Percentiles rank a stretch among this genome's conserved stretches.
phyloP scores from a whole-genome alignment of 192 early-diverging fungal species.

The Entomortierella chlamydospora region DNA sequence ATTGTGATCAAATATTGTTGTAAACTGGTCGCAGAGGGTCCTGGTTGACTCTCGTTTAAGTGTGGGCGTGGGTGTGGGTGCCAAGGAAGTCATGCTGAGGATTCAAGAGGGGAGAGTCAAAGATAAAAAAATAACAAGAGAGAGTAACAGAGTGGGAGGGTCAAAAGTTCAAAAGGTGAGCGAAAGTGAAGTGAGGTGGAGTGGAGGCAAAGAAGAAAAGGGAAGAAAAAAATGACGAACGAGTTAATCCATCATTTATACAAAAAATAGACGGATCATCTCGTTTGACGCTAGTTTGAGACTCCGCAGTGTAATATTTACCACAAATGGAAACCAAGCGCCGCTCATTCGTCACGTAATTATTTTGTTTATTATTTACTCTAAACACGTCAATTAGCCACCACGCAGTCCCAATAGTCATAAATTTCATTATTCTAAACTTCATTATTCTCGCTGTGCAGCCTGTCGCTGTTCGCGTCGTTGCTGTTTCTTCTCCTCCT shows the following conservation, averaged over 20 bases:
- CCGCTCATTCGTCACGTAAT: background rate
- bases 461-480: background rate
- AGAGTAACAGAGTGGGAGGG: too few species aligned
- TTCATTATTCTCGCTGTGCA: too few species aligned
- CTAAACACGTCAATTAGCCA: background rate
- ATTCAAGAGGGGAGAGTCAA: background rate
- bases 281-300: background rate
- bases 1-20: conserved; percentile 26
- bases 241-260: background rate
- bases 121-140: too few species aligned
- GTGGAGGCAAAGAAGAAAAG: background rate
- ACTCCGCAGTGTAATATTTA: background rate
- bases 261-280: background rate
- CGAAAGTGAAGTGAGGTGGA: background rate
- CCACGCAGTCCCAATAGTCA: background rate
- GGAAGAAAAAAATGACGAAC: background rate
- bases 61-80: background rate
- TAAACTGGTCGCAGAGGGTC: conserved; percentile 39
- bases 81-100: background rate
- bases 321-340: background rate
- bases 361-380: background rate
- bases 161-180: too few species aligned
- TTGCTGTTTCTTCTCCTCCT: conserved; percentile 16
- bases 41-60: conserved; percentile 25
- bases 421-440: too few species aligned